Evolutionary conservation across 1,284 basidiomycete species (phyloP), one percentile per base, ranked within the genome.

Genomic region (Boletellus deceptivus): DNA sequence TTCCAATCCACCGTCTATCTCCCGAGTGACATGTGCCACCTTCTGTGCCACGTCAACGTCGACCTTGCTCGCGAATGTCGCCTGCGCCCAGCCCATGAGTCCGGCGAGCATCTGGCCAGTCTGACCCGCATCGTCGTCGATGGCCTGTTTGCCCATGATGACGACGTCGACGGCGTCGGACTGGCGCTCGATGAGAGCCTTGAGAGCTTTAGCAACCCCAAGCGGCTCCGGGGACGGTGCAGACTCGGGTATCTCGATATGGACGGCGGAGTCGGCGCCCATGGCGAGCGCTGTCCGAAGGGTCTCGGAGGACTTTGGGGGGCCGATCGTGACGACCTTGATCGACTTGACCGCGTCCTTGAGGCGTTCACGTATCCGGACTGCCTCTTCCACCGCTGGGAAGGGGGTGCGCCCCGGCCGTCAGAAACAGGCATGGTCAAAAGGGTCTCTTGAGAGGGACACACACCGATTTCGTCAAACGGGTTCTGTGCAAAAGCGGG

Each of bases 71-170:
- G 94, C 96, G 70, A 94, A 99, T 57, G 92, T 95, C 45, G 91
- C 96, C 74, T 99, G 96, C 10, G 89, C 83, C 91, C 94, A 98
- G 43, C 86, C 85, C 61, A 98, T 73, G 62, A 98, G 75, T 3
- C 93, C 96, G 17, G 96, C 95, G 36, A 99, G 80, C 91, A 98
- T 98, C 68, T 98, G 95, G 1, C 96, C 96, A 8, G 96, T 98
- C 74, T 95, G 89, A n/a, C 92, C 91, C 4, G 91, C 82, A 70
- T 99, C 96, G 62, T 97, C 95, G 72, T 99, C 96, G 61, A 99
- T 99, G 11, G 96, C 90, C 72, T 99, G 96, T 74, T 99, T 99
- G n/a, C 97, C 96, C 73, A 98, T 80, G 56, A 99, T 94, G 48
- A 99, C 87, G 52, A 99, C 63, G 63, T 98, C 95, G 3, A 91